Percentiles rank a stretch among this genome's conserved stretches.
phyloP scores from a whole-genome alignment of 176 grass and related monocot genomes.

The Triticum timopheevii region DNA sequence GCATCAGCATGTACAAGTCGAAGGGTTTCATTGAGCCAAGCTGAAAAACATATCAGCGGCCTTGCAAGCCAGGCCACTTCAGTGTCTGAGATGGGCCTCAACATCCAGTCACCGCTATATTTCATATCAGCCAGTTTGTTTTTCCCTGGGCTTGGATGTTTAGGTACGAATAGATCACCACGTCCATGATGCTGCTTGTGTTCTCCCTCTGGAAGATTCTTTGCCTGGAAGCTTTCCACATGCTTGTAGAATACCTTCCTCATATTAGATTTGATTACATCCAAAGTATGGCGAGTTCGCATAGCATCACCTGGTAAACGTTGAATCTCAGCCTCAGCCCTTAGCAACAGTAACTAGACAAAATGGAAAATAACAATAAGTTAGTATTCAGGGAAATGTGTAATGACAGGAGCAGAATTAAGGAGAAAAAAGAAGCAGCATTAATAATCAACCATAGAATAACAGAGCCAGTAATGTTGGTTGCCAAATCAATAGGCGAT shows the following conservation, averaged over 20 bases:
- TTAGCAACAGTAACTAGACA: conserved; percentile 58
- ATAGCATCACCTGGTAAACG: conserved; percentile 44
- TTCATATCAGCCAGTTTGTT: conserved; percentile 26
- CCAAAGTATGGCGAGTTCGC: conserved; percentile 41
- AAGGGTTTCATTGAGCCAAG: conserved; percentile 56
- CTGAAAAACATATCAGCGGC: conserved; percentile 55
- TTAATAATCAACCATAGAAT: conserved; percentile 12
- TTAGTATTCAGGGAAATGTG: background rate
- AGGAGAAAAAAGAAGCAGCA: background rate
- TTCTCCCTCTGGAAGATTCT: conserved; percentile 26
- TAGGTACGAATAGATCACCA: conserved; percentile 59
- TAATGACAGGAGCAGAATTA: background rate
- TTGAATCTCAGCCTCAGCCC: conserved; percentile 67
- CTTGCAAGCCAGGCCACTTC: conserved; percentile 75
- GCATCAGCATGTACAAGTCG: conserved; percentile 35
- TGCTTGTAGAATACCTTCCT: conserved; percentile 57
- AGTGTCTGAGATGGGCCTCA: conserved; percentile 57
- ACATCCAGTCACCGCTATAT: conserved; percentile 79
- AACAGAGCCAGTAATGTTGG: background rate
- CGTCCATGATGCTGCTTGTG: conserved; percentile 32
- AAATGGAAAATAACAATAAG: background rate
- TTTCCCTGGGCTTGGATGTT: conserved; percentile 47
- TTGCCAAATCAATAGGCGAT: background rate
- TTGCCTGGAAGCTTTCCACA: conserved; percentile 29
- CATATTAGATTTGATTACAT: conserved; percentile 58